phyloP scores from a whole-genome alignment of 805 yeast species.

The Lipomyces yamanashiensis region DNA sequence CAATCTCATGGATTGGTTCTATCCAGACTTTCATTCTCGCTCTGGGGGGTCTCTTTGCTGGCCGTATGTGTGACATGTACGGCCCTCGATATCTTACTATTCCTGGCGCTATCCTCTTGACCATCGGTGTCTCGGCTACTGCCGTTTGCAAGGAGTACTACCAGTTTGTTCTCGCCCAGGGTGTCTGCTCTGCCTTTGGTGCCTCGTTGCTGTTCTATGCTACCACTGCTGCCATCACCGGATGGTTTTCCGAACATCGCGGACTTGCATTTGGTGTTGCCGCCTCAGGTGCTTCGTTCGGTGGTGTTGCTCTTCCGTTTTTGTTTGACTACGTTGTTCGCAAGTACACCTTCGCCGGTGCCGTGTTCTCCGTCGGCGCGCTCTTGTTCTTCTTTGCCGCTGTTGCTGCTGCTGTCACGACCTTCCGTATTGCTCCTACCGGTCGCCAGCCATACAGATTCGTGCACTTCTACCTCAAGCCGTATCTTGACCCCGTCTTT shows the following conservation, averaged over 20 bases:
- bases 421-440: slow-evolving; percentile 40
- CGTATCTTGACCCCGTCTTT: slow-evolving; percentile 43
- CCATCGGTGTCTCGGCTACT: slow-evolving; percentile 44
- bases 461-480: slow-evolving; percentile 34
- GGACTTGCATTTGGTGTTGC: slow-evolving; percentile 55
- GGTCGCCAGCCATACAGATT: slow-evolving; percentile 33
- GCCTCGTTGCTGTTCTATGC: slow-evolving; percentile 52
- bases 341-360: slow-evolving; percentile 59
- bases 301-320: slow-evolving; percentile 56
- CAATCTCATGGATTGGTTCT: slow-evolving; percentile 47
- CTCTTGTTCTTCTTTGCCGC: slow-evolving; percentile 46
- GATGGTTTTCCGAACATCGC: slow-evolving; percentile 53
- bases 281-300: slow-evolving; percentile 58
- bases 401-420: slow-evolving; percentile 39
- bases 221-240: slow-evolving; percentile 52
- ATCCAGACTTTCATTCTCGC: slow-evolving; percentile 43
- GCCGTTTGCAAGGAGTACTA: slow-evolving; percentile 50
- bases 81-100: slow-evolving; percentile 39
- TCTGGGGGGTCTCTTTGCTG: slow-evolving; percentile 41
- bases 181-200: slow-evolving; percentile 56
- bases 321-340: slow-evolving; percentile 51
- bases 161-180: slow-evolving; percentile 61
- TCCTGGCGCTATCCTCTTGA: slow-evolving; percentile 38
- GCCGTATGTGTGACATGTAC: slow-evolving; percentile 43
- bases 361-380: slow-evolving; percentile 55